These are phyloP conservation scores for Calonectria pteridis DNA, from an alignment of 2,329 filamentous ascomycete species.

Conservation along the genomic window DNA sequence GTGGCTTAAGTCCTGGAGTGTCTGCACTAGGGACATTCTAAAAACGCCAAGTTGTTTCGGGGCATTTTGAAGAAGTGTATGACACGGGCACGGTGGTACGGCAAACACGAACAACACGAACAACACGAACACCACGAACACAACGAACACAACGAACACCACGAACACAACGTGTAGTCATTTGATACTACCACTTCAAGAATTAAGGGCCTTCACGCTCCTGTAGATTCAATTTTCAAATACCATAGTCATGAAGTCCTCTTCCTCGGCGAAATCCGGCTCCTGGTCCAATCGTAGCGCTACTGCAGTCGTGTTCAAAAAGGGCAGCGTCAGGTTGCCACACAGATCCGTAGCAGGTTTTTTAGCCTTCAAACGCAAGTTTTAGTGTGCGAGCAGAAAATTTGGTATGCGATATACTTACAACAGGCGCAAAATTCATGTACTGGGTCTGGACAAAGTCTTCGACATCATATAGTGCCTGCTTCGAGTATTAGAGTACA, in stretches of 20 bases:
- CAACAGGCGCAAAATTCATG: constrained; percentile 25
- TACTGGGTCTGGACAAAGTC: background rate
- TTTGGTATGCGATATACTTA: background rate
- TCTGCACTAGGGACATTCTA: background rate
- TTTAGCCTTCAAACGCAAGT: constrained; percentile 12
- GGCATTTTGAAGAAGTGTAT: background rate
- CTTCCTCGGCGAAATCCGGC: constrained; percentile 16
- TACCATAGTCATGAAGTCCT: constrained; percentile 24
- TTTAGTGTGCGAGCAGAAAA: background rate
- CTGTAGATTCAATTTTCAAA: constrained; percentile 11
- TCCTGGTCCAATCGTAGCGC: constrained; percentile 27
- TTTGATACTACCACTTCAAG: background rate
- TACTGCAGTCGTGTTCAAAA: constrained; percentile 30
- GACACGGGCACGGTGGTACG: too few species aligned
- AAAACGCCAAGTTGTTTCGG: background rate
- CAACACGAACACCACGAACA: too few species aligned
- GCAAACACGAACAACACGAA: too few species aligned
- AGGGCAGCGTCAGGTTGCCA: constrained; percentile 34
- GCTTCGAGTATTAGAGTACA: background rate
- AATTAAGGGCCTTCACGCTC: background rate
- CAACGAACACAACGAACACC: too few species aligned
- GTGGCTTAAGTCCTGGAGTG: background rate
- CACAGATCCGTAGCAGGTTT: constrained; percentile 30
- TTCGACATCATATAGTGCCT: background rate
- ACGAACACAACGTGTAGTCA: too few species aligned